Evolutionary conservation across 148 eudicot species (phyloP), one percentile per base, ranked within the genome.

Genomic region (Arctostaphylos glauca): DNA sequence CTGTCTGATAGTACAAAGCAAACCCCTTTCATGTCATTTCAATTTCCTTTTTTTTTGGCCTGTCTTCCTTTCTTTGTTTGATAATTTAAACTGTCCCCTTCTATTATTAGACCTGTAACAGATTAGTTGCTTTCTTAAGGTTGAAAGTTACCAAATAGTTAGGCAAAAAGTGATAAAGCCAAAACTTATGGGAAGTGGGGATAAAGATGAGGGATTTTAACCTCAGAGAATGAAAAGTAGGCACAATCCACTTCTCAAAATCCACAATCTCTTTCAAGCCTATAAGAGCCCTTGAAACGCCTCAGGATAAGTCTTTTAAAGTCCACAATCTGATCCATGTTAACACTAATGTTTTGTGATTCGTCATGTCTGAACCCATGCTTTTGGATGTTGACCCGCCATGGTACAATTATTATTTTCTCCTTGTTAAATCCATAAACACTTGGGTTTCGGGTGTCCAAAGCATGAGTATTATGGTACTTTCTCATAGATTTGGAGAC

Each of bases 61-160:
- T 5, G 3, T 74, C 31, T 75, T 14, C 38, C 59, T 50, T 48
- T 18, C 75, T 71, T 71, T 47, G 53, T 47, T 75, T 58, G 53
- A 47, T 79, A 79, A 79, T 70, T 48, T 23, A 21, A 53, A 4
- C 72, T 71, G 44, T 79, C 19, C 18, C 46, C 47, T 67, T 66
- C 53, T 46, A n/a, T 76, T 76, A 82, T 50, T 14, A 16, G 84
- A 41, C 15, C 53, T 18, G 5, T 56, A 12, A 59, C 10, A 75
- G 50, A 82, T 82, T 43, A 59, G 25, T 75, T 58, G 79, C 70
- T 62, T 82, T 82, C 41, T 47, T 64, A 18, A 60, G 74, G 38
- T 76, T 82, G 73, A 76, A 8, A 76, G n/a, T 74, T 48, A 82
- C 84, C 80, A 64, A 64, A 76, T 64, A 16, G 75, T 64, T 82